Evolutionary conservation across 2,329 filamentous ascomycete species (phyloP), one percentile per base, ranked within the genome.

Genomic region (Myriosclerotinia scirpicola): DNA sequence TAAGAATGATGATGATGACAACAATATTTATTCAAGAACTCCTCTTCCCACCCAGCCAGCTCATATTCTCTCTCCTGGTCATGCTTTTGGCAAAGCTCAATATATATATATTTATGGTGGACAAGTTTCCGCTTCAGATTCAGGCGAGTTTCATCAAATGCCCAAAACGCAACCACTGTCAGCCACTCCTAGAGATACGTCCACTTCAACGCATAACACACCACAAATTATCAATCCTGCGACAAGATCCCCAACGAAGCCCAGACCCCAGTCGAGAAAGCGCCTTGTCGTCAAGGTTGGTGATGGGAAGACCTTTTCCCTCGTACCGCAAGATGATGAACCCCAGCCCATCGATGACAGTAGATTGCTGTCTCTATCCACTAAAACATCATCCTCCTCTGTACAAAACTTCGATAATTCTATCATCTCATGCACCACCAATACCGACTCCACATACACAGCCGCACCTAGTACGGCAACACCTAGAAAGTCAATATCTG

Each of bases 241-340:
- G 58, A 73, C 73, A 71, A 68, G 70, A 69, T 72, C 71, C 66
- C 69, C 72, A 55, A 73, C 70, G 9, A 73, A 68, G 69, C 68
- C 71, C 6, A 72, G 71, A 63, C 65, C 70, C 69, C 69, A 62
- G 61, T 68, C 70, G 53, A 75, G 73, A 67, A 66, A 74, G 69
- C 72, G 72, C 40, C 69, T 75, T 20, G 71, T 75, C 55, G 71
- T 76, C 67, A 68, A 71, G 56, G 64, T 63, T 11, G 61, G 65
- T 4, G 74, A 76, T 67, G 73, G 71, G 53, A 75, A 75, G 71
- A 75, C 75, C 34, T 76, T 76, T 67, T 75, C 74, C 30, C 68
- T 76, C 58, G 66, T 68, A 40, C 68, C 73, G 26, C 69, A 74
- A 36, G 70, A 74, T 67, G 69, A 74, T 67, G 69, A 71, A 58